A percentile compares a stretch with the other conserved stretches of the same genome.
These are phyloP conservation scores for Blepharisma stoltei DNA, from an alignment of 73 alveolate genomes.

Conservation along the genomic window DNA sequence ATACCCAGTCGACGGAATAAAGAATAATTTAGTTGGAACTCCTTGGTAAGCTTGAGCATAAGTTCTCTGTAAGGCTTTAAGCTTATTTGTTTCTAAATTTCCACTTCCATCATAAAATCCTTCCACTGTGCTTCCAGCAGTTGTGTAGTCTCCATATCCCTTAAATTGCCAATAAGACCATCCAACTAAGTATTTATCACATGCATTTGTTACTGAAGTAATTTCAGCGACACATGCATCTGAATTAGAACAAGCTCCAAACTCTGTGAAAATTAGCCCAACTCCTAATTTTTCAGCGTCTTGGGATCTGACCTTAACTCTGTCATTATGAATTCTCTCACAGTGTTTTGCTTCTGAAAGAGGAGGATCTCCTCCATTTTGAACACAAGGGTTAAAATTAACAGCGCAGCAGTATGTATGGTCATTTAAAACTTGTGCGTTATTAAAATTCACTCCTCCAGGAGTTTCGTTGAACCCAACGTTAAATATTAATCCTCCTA, in stretches of 20 bases:
- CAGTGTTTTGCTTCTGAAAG: slow-evolving; percentile 51
- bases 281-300: slow-evolving; percentile 23
- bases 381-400: slow-evolving; percentile 43
- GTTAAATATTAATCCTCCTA: slow-evolving; percentile 34
- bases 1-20: background rate
- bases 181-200: slow-evolving; percentile 32
- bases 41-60: slow-evolving; percentile 36
- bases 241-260: slow-evolving; percentile 38
- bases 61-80: slow-evolving; percentile 41
- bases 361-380: slow-evolving; percentile 68
- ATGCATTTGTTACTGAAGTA: slow-evolving; percentile 29
- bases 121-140: slow-evolving; percentile 26
- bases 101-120: slow-evolving; percentile 38
- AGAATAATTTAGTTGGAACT: background rate
- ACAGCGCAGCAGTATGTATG: slow-evolving; percentile 35
- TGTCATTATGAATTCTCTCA: slow-evolving; percentile 52
- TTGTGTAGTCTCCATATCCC: slow-evolving; percentile 21
- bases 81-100: slow-evolving; percentile 23
- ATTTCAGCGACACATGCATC: slow-evolving; percentile 32
- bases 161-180: slow-evolving; percentile 37
- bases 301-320: slow-evolving; percentile 25
- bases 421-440: slow-evolving; percentile 19
- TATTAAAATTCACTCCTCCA: slow-evolving; percentile 27
- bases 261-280: slow-evolving; percentile 37
- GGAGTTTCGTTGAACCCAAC: slow-evolving; percentile 44